Evolutionary conservation across 805 yeast genomes (phyloP).

Genomic region (Lipomyces sp.): DNA sequence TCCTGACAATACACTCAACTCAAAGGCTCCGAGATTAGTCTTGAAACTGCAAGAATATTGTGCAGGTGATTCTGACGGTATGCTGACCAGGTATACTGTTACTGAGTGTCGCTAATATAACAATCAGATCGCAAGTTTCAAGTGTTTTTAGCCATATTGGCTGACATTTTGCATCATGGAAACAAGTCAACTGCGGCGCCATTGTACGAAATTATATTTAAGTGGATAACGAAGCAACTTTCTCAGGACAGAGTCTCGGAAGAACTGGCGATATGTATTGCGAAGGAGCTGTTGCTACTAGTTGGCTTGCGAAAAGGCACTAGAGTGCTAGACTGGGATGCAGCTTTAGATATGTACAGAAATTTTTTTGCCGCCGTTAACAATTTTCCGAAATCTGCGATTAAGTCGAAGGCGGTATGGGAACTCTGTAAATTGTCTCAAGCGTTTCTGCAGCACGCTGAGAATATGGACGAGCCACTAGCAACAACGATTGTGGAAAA

Average conservation of each 20-base stretch:
- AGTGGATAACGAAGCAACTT: conserved; percentile 25
- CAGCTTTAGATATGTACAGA: conserved; percentile 13
- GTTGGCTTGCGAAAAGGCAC: conserved; percentile 48
- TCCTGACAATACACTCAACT: conserved; percentile 73
- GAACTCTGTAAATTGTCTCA: conserved; percentile 29
- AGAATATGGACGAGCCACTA: conserved; percentile 13
- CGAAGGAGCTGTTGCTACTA: conserved; percentile 40
- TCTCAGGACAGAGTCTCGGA: not conserved
- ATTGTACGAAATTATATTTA: conserved; percentile 37
- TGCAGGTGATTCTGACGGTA: conserved; percentile 17
- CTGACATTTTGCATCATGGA: conserved; percentile 44
- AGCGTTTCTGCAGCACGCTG: conserved; percentile 18
- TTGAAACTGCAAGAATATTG: conserved; percentile 27
- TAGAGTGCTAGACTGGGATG: conserved; percentile 46
- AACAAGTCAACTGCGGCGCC: conserved; percentile 43
- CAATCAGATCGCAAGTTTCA: conserved; percentile 12
- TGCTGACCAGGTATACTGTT: not conserved
- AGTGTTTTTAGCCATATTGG: conserved; percentile 38
- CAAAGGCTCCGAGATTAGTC: conserved; percentile 55
- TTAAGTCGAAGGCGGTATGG: conserved; percentile 13
- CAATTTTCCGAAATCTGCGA: conserved; percentile 5
- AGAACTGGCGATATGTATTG: not conserved
- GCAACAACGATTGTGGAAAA: conserved; percentile 17
- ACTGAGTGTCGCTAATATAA: not conserved
- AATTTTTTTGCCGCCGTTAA: not conserved